A percentile compares a stretch with the other conserved stretches of the same genome.
Evolutionary conservation across 108 stramenopile species (phyloP).

Genomic region (Schizochytrium sp.): DNA sequence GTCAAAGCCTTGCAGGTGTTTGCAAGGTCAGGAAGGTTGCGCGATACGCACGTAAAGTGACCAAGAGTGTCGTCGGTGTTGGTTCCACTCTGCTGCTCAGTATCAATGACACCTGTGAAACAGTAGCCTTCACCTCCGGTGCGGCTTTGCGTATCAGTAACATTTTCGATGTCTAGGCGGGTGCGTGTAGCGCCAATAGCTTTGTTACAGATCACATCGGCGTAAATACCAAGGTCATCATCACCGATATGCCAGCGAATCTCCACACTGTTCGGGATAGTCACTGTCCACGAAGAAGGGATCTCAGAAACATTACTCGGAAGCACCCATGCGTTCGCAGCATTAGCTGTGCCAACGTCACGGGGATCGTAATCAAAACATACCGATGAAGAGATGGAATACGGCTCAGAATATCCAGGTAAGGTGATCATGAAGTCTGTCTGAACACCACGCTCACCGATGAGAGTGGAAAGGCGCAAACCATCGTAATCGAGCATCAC

Average conservation of each 20-base stretch:
- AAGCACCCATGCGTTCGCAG: neutral
- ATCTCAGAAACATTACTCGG: neutral
- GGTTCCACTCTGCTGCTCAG: neutral
- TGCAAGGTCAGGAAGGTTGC: neutral
- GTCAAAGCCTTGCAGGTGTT: conserved; percentile 17
- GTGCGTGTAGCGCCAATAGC: neutral
- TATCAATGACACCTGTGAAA: conserved; percentile 34
- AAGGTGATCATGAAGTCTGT: conserved; percentile 4
- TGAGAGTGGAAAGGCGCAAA: neutral
- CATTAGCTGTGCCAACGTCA: neutral
- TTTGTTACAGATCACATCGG: neutral
- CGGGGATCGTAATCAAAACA: conserved; percentile 52
- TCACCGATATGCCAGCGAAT: conserved; percentile 58
- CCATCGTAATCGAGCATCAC: neutral
- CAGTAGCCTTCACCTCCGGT: neutral
- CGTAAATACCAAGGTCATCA: conserved; percentile 7
- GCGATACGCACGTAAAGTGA: conserved; percentile 4
- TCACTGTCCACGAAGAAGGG: conserved; percentile 36
- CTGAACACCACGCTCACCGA: conserved; percentile 49
- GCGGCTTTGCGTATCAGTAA: conserved; percentile 3
- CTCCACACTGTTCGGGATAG: neutral
- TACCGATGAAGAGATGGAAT: conserved; percentile 3
- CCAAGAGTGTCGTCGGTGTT: neutral
- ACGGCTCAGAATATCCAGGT: neutral
- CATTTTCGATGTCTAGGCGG: conserved; percentile 29